Evolutionary conservation across 345 rosid genomes (phyloP), one percentile per base, ranked within the genome.

Genomic region (Eucalyptus cloeziana): DNA sequence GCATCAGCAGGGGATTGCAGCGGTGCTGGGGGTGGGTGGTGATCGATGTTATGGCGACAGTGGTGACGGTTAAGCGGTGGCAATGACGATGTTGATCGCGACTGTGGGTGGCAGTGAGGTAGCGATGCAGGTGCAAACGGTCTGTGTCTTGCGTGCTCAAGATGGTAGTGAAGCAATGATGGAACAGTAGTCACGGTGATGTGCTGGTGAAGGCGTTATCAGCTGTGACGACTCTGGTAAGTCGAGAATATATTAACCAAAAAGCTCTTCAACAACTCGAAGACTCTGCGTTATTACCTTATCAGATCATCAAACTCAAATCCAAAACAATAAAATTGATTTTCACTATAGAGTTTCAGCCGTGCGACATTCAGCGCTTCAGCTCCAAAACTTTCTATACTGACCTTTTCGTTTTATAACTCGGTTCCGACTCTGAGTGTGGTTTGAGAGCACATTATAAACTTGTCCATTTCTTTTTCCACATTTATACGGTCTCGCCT

Each of bases 401-500:
- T 69, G 44, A 33, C 43, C 44, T 16, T 69, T 31, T 31, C 13
- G 13, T 69, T 69, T 69, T 17, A 33, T 8, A 69, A 33, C 81
- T 33, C 25, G 17, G 25, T 69, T 69, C 44, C 13, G 13, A 69
- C 80, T 31, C 24, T 3, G 25, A 33, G 44, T 19, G 44, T 33
- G 25, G 81, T 71, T 71, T 19, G 40, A 69, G 12, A 69, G 44
- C 24, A 69, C 11, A 33, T 69, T 33, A 69, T 19, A 51, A 86
- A 93, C 88, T 94, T 97, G 88, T 97, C 95, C 92, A 67, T 67
- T 19, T 16, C 37, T 96, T 99, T 90, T 94, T 98, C 99, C 99
- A 97, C 99, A 96, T 96, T 92, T 98, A 96, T 58, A 95, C 93
- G 5, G 99, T 96, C 92, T 97, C 95, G 88, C 96, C 99, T 4